A percentile compares a stretch with the other conserved stretches of the same genome.
Conservation (phyloP, 2,329 filamentous ascomycete species). For the Verticillium isaacii region DNA sequence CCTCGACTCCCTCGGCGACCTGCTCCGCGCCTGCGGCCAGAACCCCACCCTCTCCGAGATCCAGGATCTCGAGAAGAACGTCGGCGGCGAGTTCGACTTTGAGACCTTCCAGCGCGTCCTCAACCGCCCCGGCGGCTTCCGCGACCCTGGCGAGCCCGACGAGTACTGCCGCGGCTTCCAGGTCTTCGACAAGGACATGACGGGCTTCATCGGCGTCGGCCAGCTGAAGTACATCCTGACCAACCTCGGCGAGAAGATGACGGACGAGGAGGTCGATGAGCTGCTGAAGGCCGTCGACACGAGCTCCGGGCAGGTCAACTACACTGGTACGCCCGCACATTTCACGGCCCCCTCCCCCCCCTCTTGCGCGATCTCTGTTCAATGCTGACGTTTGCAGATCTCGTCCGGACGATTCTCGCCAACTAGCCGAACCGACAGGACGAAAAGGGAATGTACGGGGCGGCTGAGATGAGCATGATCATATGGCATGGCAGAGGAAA, state of each 20-base stretch:
- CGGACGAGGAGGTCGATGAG: slow-evolving; percentile 97
- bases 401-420: slow-evolving; percentile 81
- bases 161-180: slow-evolving; percentile 99
- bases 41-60: slow-evolving; percentile 96
- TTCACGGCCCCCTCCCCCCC: no score
- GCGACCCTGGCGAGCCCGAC: slow-evolving; percentile 94
- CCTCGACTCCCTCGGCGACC: slow-evolving; percentile 81
- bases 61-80: slow-evolving; percentile 80
- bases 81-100: slow-evolving; percentile 94
- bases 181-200: slow-evolving; percentile 99
- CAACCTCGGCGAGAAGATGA: slow-evolving; percentile 98
- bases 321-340: slow-evolving; percentile 63
- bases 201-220: slow-evolving; percentile 93
- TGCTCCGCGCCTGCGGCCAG: slow-evolving; percentile 94
- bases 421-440: slow-evolving; percentile 53
- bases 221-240: slow-evolving; percentile 98
- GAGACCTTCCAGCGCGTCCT: slow-evolving; percentile 95
- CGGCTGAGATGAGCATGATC: neutral
- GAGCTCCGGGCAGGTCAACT: slow-evolving; percentile 94
- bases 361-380: neutral
- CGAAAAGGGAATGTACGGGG: neutral
- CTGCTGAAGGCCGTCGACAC: slow-evolving; percentile 97
- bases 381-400: slow-evolving; percentile 47
- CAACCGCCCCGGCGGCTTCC: slow-evolving; percentile 96
- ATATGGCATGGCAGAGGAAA: neutral